These are phyloP conservation scores for Candida tammaniensis DNA, from an alignment of 805 yeast species.

Conservation along the genomic window DNA sequence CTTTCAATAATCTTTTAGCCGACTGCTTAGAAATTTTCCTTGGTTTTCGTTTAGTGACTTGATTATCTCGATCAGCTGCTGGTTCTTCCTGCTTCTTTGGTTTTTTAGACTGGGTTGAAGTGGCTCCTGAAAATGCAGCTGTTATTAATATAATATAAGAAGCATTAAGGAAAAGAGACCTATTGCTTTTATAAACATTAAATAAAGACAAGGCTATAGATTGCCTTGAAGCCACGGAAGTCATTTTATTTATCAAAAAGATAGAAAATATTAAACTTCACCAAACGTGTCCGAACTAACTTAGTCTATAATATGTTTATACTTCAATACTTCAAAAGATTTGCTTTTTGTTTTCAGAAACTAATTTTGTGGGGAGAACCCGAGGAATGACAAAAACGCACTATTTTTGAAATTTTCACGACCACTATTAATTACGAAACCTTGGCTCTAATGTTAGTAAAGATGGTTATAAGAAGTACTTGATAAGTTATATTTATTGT, in stretches of 20 bases:
- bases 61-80: conserved; percentile 6
- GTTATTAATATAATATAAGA: conserved; percentile 40
- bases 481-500: too few relatives aligned
- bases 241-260: too few relatives aligned
- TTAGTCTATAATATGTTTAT: background rate
- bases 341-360: too few relatives aligned
- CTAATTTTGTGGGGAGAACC: too few relatives aligned
- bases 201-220: conserved; percentile 27
- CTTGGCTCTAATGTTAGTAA: too few relatives aligned
- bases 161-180: conserved; percentile 39
- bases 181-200: conserved; percentile 36
- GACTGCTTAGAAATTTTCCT: conserved; percentile 31
- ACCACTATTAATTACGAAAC: too few relatives aligned
- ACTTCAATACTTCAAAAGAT: too few relatives aligned
- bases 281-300: background rate
- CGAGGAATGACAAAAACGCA: too few relatives aligned
- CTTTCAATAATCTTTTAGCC: conserved; percentile 24
- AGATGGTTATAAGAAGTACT: too few relatives aligned
- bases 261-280: too few relatives aligned
- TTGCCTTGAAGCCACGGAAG: too few relatives aligned
- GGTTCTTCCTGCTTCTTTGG: conserved; percentile 8
- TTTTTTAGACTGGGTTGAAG: conserved; percentile 19
- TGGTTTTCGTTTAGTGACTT: conserved; percentile 14
- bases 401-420: too few relatives aligned
- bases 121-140: conserved; percentile 43